Percentiles rank a stretch among this genome's conserved stretches.
phyloP scores from a whole-genome alignment of 257 asterid species.

The Solanum bulbocastanum region DNA sequence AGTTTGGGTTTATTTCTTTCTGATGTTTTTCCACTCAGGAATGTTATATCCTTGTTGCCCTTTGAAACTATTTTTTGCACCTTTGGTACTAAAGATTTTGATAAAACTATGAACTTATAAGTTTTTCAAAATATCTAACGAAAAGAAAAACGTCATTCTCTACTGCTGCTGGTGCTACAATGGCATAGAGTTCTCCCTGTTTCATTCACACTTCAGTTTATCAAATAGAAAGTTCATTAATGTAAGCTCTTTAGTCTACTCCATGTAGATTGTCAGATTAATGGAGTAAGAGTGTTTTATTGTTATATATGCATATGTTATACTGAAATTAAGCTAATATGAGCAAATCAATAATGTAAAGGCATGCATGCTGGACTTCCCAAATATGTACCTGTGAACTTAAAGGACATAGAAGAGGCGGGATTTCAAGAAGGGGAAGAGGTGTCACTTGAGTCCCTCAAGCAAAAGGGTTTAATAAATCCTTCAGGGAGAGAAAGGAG shows the following conservation, averaged over 20 bases:
- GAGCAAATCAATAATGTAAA: not conserved
- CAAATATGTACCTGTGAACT: slow-evolving; percentile 78
- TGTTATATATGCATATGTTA: not conserved
- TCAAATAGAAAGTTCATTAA: not conserved
- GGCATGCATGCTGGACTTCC: slow-evolving; percentile 96
- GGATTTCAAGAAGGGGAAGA: slow-evolving; percentile 92
- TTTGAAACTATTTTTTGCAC: not conserved
- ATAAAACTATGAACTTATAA: not conserved
- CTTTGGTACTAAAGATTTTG: not conserved
- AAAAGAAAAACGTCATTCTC: not conserved
- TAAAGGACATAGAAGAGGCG: slow-evolving; percentile 68
- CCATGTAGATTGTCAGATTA: not conserved
- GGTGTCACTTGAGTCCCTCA: slow-evolving; percentile 88
- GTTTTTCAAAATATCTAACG: not conserved
- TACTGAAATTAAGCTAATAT: not conserved
- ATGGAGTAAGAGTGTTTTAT: not conserved
- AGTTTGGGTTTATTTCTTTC: not conserved
- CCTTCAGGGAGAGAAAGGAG: slow-evolving; percentile 95
- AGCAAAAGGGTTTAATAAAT: slow-evolving; percentile 71
- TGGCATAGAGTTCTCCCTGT: not conserved
- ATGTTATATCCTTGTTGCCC: not conserved
- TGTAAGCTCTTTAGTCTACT: not conserved
- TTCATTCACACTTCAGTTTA: not conserved
- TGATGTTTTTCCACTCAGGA: not conserved
- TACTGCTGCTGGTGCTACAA: not conserved